phyloP scores from a whole-genome alignment of 768 basidiomycete genomes.

The Hydnum rufescens region DNA sequence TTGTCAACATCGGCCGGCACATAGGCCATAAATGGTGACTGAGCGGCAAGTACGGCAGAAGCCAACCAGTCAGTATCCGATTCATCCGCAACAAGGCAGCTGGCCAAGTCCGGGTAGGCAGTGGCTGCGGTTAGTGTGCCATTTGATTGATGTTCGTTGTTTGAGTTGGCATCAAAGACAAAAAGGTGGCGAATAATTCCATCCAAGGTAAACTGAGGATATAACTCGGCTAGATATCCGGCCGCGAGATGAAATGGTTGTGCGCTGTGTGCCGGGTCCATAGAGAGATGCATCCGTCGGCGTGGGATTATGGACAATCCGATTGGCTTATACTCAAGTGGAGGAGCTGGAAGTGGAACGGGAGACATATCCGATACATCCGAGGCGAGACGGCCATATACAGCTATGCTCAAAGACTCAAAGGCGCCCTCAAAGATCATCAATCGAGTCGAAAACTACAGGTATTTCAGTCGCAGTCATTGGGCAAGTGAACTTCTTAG shows the following conservation, averaged over 20 bases:
- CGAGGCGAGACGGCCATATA: slow-evolving; percentile 5
- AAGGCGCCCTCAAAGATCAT: slow-evolving; percentile 7
- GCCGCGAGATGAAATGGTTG: no score
- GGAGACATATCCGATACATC: neutral
- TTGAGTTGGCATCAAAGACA: no score
- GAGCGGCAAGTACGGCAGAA: neutral
- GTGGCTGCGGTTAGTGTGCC: no score
- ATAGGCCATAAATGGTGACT: neutral
- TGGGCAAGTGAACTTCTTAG: neutral
- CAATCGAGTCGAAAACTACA: slow-evolving; percentile 7
- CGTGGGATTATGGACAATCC: no score
- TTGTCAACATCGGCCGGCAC: neutral
- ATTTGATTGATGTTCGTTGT: no score
- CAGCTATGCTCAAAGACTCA: slow-evolving; percentile 5
- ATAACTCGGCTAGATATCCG: no score
- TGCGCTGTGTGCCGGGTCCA: no score
- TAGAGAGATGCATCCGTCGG: no score
- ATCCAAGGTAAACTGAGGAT: no score
- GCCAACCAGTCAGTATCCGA: neutral
- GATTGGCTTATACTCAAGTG: no score
- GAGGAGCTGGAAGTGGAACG: no score
- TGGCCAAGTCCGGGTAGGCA: neutral
- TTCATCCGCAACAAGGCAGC: neutral
- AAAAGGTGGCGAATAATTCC: no score
- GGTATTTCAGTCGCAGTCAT: neutral